These are phyloP conservation scores for Stemphylium lycopersici DNA, from an alignment of 2,329 filamentous ascomycete genomes.

Conservation along the genomic window DNA sequence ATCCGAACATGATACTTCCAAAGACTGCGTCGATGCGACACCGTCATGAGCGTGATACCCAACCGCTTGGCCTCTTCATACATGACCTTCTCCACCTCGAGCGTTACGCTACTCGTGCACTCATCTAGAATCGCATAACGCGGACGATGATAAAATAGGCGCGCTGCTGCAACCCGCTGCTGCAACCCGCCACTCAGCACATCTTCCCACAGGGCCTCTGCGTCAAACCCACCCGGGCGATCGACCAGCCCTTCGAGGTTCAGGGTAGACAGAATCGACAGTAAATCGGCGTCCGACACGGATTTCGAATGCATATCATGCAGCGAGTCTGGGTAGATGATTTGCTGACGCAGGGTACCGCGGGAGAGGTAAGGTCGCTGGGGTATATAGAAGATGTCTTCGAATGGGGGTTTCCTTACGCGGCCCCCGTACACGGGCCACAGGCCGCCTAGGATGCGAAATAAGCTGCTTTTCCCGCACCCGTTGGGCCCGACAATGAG, in stretches of 20 bases:
- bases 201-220: constrained; percentile 95
- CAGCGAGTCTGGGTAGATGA: constrained; percentile 91
- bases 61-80: constrained; percentile 93
- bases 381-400: constrained; percentile 97
- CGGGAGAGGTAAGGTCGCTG: constrained; percentile 92
- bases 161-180: constrained; percentile 95
- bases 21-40: constrained; percentile 85
- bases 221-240: constrained; percentile 83
- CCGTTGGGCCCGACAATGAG: constrained; percentile 96
- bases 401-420: constrained; percentile 87
- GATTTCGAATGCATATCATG: constrained; percentile 86
- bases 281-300: constrained; percentile 80
- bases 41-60: constrained; percentile 95
- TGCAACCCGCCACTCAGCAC: constrained; percentile 91
- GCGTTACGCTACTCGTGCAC: constrained; percentile 92
- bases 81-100: constrained; percentile 94
- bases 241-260: constrained; percentile 84
- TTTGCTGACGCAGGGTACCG: constrained; percentile 91
- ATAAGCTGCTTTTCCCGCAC: constrained; percentile 94
- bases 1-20: constrained; percentile 98
- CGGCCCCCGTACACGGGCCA: constrained; percentile 98
- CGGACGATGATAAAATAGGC: constrained; percentile 90
- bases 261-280: constrained; percentile 76
- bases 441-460: constrained; percentile 92
- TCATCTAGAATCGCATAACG: constrained; percentile 96